Base-by-base conservation (phyloP, 805 yeast genomes). In the Wickerhamiella domercqiae region DNA sequence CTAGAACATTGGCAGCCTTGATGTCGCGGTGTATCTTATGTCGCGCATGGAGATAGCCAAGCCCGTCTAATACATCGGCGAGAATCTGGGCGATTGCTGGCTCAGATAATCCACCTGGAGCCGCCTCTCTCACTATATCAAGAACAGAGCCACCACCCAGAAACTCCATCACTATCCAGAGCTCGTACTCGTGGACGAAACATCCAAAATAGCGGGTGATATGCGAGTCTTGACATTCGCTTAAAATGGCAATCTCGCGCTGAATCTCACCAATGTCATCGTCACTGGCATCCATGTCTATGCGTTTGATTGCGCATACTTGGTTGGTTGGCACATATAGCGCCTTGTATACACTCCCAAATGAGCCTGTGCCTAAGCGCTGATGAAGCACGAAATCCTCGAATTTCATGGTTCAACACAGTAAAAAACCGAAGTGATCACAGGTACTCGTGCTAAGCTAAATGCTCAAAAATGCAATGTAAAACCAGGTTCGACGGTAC, bases 21-120 rank as follows among this genome's bases (percentile, higher is more conserved):
- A 87, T 80, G 55, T 87, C 97, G 42, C 97, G 61, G 54, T 87
- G 98, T 31, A 87, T 86, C 49, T 61, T 77, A 7, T 83, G 82
- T 42, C 67, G 74, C 3, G 57, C 56, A 50, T 78, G 95, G 53
- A 79, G 56, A 54, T 79, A 79, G 5, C 62, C 62, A 29, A 79
- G 60, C 0, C 83, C 93, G 7, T 61, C 44, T 17, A 80, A 56
- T 4, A 79, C 61, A 37, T 75, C 75, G 21, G 62, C 55, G 41
- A 75, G 58, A 0, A 79, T 64, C 17, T 64, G 51, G 40, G 74
- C 71, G 21, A 79, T 68, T 2, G 58, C 60, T 21, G 62, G 63
- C 51, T 77, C 81, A 9, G 62, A 56, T 30, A 78, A 67, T 0
- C 79, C 72, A 0, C 79, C 68, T 3, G 48, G 48, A 7, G 45